Conservation (phyloP, 305 asterid species). For the Euphrasia arctica region DNA sequence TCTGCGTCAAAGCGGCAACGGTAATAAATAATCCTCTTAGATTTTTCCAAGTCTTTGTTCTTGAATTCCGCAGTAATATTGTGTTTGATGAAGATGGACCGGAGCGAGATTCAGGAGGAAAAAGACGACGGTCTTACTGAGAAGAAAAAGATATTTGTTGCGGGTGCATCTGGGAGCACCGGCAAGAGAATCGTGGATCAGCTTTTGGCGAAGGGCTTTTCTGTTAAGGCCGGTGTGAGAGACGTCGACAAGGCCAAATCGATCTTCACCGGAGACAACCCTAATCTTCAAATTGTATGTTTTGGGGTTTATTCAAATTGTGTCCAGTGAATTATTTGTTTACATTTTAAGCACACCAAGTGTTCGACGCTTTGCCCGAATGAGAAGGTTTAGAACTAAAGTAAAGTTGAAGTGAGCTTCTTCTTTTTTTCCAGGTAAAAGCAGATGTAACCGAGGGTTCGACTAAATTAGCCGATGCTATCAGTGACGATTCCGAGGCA, state of each 20-base stretch:
- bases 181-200: conserved; percentile 97
- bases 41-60: conserved; percentile 12
- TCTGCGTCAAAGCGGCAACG: conserved; percentile 48
- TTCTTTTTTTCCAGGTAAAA: conserved; percentile 51
- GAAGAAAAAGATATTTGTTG: conserved; percentile 79
- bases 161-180: conserved; percentile 93
- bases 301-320: conserved; percentile 3
- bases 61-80: neutral
- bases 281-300: conserved; percentile 78
- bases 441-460: conserved; percentile 96
- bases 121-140: conserved; percentile 28
- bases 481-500: conserved; percentile 88
- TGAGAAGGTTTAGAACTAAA: neutral
- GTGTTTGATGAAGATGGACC: conserved; percentile 54
- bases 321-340: neutral
- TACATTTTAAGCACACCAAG: neutral
- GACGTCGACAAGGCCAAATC: conserved; percentile 81
- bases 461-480: conserved; percentile 67
- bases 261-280: conserved; percentile 51
- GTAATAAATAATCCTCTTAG: conserved; percentile 35
- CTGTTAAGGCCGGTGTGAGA: conserved; percentile 89
- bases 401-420: neutral
- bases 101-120: conserved; percentile 53
- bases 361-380: conserved; percentile 4
- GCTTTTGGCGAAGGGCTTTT: conserved; percentile 86